Base-by-base conservation (phyloP, 768 basidiomycete species). In the Psilocybe cyanescens region DNA sequence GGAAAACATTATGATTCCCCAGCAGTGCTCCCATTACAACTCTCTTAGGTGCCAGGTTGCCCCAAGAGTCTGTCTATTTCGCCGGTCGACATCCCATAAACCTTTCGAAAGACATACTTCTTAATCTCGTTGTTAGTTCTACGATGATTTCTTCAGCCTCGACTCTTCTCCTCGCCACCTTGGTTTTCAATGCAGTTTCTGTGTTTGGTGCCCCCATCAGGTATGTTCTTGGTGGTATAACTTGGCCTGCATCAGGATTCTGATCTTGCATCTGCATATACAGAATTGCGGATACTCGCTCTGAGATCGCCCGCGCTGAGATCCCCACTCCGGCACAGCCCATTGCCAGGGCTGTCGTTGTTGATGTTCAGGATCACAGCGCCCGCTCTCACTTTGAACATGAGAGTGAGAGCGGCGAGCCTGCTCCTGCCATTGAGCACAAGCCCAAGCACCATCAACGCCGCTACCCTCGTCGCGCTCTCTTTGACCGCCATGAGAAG, bases 31-130 rank as follows among this genome's bases (percentile, higher is more conserved):
- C 70, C 72, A 74, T 72, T 69, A 65, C 69, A 48, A 33, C 67
- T 70, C 74, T 76, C 76, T 76, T 76, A 70, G 78, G 78, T 72
- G 74, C 77, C 74, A 75, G 78, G 78, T 79, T 78, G 77, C 79
- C 77, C 74, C 73, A 64, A 78, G 75, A 78, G 75, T 76, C 65
- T 64, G 72, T 76, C 73, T 72, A 60, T 71, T 77, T 70, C 76
- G 73, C 77, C 71, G 78, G 78, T 77, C 74, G 77, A 78, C 73
- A 68, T 72, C 73, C 72, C 67, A 67, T 64, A 70, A 65, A 64
- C 68, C 68, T 68, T 69, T 74, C 72, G 71, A 70, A 72, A 72
- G 69, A 70, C 68, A 66, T 63, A 65, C 57, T 55, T 65, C 58
- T 47, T 60, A 65, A 66, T 60, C 56, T 67, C 68, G 53, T 64